Conservation (phyloP, 1,139 yeast species). For the Lodderomyces parapsilosis region DNA sequence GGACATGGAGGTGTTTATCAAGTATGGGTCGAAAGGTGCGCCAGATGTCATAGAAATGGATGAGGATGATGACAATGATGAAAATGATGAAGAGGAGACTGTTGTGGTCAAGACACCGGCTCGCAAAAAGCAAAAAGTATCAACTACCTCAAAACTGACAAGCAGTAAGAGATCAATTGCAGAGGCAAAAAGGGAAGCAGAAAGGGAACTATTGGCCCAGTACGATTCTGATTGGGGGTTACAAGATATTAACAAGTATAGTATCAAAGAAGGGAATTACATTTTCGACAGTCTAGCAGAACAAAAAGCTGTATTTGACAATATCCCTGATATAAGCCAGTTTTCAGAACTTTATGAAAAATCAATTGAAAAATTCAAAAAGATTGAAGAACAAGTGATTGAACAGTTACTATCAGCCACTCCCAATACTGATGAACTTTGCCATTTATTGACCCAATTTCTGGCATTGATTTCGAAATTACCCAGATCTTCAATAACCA, state of each 20-base stretch:
- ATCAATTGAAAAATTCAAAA: conserved; percentile 19
- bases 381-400: conserved; percentile 20
- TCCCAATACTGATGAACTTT: conserved; percentile 11
- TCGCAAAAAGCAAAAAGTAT: conserved; percentile 4
- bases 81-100: conserved; percentile 19
- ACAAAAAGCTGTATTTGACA: conserved; percentile 25
- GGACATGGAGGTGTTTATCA: conserved; percentile 41
- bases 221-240: conserved; percentile 48
- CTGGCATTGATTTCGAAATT: conserved; percentile 18
- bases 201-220: conserved; percentile 21
- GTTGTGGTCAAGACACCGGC: conserved; percentile 16
- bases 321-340: conserved; percentile 25
- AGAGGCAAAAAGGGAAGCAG: conserved; percentile 20
- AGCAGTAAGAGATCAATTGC: conserved; percentile 8
- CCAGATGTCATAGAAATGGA: conserved; percentile 23
- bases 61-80: conserved; percentile 20
- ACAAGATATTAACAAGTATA: conserved; percentile 27
- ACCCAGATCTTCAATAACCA: conserved; percentile 31
- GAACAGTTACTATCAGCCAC: conserved; percentile 16
- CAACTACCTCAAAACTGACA: conserved; percentile 8
- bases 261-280: conserved; percentile 31
- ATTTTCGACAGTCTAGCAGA: conserved; percentile 34
- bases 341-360: conserved; percentile 20
- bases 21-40: conserved; percentile 42
- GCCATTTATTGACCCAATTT: conserved; percentile 18